Conservation (phyloP, 768 basidiomycete species). For the Pilatotrama ljubarskyi region DNA sequence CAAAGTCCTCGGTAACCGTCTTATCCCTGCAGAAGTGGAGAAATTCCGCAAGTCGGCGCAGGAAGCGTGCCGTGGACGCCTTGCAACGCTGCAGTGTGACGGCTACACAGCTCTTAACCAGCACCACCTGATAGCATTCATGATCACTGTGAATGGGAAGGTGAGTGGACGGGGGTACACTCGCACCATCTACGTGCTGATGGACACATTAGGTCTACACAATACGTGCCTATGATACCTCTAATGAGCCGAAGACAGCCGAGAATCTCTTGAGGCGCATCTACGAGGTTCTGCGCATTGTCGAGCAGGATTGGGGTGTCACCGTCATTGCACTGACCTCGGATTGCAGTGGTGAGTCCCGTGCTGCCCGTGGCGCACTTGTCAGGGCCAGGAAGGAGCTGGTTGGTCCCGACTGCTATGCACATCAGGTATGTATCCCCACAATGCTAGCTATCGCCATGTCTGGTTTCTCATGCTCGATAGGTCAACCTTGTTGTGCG, state of each 20-base stretch:
- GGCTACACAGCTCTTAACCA: not conserved
- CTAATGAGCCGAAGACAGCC: conserved; percentile 34
- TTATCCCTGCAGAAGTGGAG: not conserved
- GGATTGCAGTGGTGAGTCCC: conserved; percentile 39
- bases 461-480: not conserved
- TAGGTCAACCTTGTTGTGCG: conserved; percentile 43
- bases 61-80: not conserved
- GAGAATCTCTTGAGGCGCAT: conserved; percentile 32
- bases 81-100: not conserved
- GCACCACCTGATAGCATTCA: not conserved
- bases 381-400: conserved; percentile 24
- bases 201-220: not conserved
- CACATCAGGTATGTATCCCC: conserved; percentile 36
- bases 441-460: not conserved
- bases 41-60: not conserved
- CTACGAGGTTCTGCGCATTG: conserved; percentile 14
- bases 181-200: not conserved
- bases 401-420: conserved; percentile 37
- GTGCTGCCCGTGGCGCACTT: conserved; percentile 29
- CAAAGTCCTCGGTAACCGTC: not conserved
- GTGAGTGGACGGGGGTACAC: not conserved
- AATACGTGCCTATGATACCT: conserved; percentile 28
- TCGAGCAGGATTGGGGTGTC: conserved; percentile 28
- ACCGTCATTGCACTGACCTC: conserved; percentile 31
- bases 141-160: not conserved